Evolutionary conservation across 768 basidiomycete species (phyloP).

Genomic region (Boletellus ananiceps): DNA sequence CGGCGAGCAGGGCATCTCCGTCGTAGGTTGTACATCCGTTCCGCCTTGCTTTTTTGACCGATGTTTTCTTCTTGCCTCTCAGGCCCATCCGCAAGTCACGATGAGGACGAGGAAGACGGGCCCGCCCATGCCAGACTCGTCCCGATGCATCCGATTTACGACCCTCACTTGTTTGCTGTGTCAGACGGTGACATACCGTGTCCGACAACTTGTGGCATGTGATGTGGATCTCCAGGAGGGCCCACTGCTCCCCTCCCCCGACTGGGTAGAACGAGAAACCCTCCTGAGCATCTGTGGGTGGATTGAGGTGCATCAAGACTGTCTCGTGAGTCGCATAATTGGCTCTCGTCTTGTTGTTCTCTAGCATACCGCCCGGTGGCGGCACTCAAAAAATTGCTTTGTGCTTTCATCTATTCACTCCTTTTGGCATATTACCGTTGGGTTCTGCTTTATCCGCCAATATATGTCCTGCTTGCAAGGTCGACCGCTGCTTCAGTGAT

Average conservation of each 20-base stretch:
- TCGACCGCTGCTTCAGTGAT: neutral
- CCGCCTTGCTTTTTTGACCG: neutral
- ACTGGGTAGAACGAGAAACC: conserved; percentile 72
- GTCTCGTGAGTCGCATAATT: conserved; percentile 51
- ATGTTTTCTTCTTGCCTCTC: conserved; percentile 12
- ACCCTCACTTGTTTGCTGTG: conserved; percentile 69
- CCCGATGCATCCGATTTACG: conserved; percentile 54
- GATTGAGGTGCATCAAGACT: conserved; percentile 65
- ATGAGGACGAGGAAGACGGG: conserved; percentile 54
- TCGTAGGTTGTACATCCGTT: conserved; percentile 44
- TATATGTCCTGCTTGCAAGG: conserved; percentile 6
- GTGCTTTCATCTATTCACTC: neutral
- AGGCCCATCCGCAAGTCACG: conserved; percentile 70
- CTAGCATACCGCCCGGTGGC: neutral
- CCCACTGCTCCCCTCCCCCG: conserved; percentile 63
- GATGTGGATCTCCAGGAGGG: conserved; percentile 61
- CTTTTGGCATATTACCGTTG: conserved; percentile 2
- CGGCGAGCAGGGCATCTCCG: conserved; percentile 59
- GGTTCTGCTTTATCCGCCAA: conserved; percentile 5
- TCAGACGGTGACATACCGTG: conserved; percentile 61
- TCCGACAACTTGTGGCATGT: conserved; percentile 52
- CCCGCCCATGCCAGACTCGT: conserved; percentile 38
- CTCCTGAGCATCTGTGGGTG: conserved; percentile 66
- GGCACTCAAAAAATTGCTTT: neutral
- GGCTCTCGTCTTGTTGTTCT: neutral